Base-by-base conservation (phyloP, 139 green algal species). In the Coelastrella sp. region DNA sequence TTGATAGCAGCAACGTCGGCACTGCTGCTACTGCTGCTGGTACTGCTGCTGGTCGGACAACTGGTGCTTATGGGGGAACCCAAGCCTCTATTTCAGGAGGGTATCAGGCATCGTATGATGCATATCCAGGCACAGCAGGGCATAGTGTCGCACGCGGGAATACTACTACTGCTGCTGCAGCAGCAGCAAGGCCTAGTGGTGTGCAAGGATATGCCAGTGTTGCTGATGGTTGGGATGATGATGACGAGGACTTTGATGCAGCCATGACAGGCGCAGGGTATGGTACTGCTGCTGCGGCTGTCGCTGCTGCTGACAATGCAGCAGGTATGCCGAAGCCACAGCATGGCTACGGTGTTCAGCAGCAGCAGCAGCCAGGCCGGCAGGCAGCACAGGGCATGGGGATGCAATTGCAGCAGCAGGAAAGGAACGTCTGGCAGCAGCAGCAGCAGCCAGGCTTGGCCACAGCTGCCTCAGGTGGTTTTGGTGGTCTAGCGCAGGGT, bases 191-290 rank as follows among this genome's bases (percentile, higher is more conserved):
- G n/a, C n/a, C n/a, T n/a, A n/a, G n/a, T n/a, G 15, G 19, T 21
- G 9, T 57, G 67, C 67, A 76, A 32, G 73, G 73, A 19, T 81
- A 81, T n/a, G 5, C 67, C 21, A 50, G 73, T 45, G 35, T 50
- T 25, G 73, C 67, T 81, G 73, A 67, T 6, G 60, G 62, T 15
- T 41, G 48, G 48, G 73, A 81, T 67, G 73, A 81, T 67, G 73
- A 81, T 4, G 73, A 81, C 6, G 50, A n/a, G n/a, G n/a, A 67
- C 2, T 81, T 81, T 67, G 73, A 81, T 64, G 72, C 72, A n/a
- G 43, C 68, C 3, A 67, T 81, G 73, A 32, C 48, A 19, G 30
- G 27, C 67, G 73, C 1, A 4, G 50, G 15, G 7, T 68, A 67
- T 48, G 73, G 27, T 23, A 37, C 48, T 50, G 15, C 30, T n/a